Conservation (phyloP, 2,329 filamentous ascomycete species). For the Thielaviopsis punctulata region DNA sequence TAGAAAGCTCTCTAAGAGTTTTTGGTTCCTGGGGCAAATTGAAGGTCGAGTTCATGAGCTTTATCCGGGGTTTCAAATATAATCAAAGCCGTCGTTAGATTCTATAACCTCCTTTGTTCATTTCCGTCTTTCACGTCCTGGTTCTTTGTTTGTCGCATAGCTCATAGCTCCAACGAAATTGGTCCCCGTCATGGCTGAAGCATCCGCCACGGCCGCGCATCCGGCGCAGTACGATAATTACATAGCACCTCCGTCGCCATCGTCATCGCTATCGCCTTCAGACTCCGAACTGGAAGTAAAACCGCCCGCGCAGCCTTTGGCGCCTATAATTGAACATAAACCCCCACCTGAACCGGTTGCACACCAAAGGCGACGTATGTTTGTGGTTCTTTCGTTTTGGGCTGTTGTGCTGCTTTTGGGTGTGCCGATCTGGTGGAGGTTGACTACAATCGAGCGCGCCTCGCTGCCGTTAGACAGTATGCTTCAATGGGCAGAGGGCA, state of each 20-base stretch:
- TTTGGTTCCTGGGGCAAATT: background rate
- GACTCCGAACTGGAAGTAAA: background rate
- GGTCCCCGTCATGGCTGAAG: background rate
- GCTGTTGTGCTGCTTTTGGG: slow-evolving; percentile 66
- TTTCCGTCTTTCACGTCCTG: background rate
- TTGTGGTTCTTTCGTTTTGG: slow-evolving; percentile 83
- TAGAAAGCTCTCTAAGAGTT: background rate
- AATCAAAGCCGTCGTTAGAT: too few relatives aligned
- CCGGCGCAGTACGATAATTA: background rate
- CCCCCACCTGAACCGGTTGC: slow-evolving; percentile 66
- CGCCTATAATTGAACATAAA: slow-evolving; percentile 12
- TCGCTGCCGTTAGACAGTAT: slow-evolving; percentile 69
- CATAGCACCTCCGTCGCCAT: background rate
- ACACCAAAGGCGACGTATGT: slow-evolving; percentile 50
- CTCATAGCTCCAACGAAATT: background rate
- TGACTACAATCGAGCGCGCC: slow-evolving; percentile 81
- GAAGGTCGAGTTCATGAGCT: too few relatives aligned
- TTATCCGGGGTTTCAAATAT: too few relatives aligned
- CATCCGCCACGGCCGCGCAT: background rate
- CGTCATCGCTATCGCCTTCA: background rate
- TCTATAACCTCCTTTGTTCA: too few relatives aligned
- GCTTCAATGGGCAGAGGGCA: slow-evolving; percentile 81
- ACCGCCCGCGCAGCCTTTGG: background rate
- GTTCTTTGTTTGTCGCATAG: background rate
- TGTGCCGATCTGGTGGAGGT: slow-evolving; percentile 89